Evolutionary conservation across 495 filamentous ascomycete genomes (phyloP).

Genomic region (Chaetomidium leptoderma): DNA sequence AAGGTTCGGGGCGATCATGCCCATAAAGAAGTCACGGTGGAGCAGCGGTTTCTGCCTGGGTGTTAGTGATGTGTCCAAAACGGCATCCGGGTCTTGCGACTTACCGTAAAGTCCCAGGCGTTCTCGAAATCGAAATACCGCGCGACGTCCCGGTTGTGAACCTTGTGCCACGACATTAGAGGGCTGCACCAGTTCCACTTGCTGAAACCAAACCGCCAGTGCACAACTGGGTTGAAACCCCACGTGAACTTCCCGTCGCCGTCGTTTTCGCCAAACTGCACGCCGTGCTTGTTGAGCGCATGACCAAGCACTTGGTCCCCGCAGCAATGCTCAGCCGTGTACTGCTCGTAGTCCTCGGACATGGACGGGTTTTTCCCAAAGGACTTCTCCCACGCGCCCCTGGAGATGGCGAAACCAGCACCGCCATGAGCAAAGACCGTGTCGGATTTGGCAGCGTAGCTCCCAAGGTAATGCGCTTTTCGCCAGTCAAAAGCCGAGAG

Average conservation of each 20-base stretch:
- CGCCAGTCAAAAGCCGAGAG: constrained; percentile 8
- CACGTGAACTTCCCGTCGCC: constrained; percentile 18
- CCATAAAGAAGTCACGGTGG: constrained; percentile 8
- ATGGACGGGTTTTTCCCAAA: constrained; percentile 9
- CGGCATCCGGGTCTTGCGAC: background rate
- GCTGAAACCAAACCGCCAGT: constrained; percentile 16
- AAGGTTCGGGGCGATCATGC: constrained; percentile 1
- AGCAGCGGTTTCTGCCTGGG: background rate
- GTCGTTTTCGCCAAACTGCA: constrained; percentile 14
- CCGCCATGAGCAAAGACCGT: constrained; percentile 14
- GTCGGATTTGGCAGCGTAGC: constrained; percentile 14
- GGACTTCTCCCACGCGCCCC: constrained; percentile 12
- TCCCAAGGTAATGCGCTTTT: constrained; percentile 13
- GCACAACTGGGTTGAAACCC: constrained; percentile 17
- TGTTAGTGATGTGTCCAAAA: background rate
- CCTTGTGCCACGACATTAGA: constrained; percentile 13
- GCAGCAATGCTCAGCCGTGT: constrained; percentile 15
- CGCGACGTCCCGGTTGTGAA: constrained; percentile 13
- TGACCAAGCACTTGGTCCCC: constrained; percentile 17
- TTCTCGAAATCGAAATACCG: constrained; percentile 7
- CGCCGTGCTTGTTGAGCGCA: constrained; percentile 14
- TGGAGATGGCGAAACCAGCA: constrained; percentile 12
- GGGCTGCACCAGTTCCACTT: constrained; percentile 16
- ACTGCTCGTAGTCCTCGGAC: constrained; percentile 13
- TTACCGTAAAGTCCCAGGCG: constrained; percentile 6